phyloP scores from a whole-genome alignment of 1,284 basidiomycete species.

The Ustilago bromivora region DNA sequence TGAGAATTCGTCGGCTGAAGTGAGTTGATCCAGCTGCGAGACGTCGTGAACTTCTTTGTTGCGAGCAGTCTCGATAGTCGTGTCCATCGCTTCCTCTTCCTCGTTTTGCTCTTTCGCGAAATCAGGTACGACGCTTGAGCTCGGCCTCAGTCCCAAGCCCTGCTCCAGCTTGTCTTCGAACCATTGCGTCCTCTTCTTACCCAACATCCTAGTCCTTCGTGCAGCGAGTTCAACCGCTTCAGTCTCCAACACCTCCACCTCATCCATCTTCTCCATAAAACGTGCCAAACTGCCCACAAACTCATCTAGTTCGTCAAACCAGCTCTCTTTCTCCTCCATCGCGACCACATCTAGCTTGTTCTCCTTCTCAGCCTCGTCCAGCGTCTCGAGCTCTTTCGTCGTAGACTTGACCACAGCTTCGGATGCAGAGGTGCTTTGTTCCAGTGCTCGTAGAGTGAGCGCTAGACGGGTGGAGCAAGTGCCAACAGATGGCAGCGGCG shows the following conservation, averaged over 20 bases:
- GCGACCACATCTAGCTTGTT: slow-evolving; percentile 52
- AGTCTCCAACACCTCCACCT: slow-evolving; percentile 56
- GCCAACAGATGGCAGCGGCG: slow-evolving; percentile 53
- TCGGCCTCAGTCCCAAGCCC: slow-evolving; percentile 37
- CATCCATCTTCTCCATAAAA: slow-evolving; percentile 58
- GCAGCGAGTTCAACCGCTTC: slow-evolving; percentile 41
- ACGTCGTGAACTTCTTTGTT: neutral
- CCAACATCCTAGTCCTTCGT: slow-evolving; percentile 32
- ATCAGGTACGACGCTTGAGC: slow-evolving; percentile 28
- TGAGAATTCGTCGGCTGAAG: slow-evolving; percentile 34
- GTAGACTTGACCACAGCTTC: slow-evolving; percentile 31
- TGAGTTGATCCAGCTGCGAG: slow-evolving; percentile 11
- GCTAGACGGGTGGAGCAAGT: slow-evolving; percentile 53
- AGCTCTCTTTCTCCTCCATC: slow-evolving; percentile 56
- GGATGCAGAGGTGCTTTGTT: slow-evolving; percentile 42
- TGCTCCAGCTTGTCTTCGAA: slow-evolving; percentile 43
- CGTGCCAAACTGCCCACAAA: slow-evolving; percentile 58
- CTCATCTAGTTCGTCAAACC: slow-evolving; percentile 62
- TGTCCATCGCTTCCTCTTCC: slow-evolving; percentile 1
- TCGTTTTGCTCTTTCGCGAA: slow-evolving; percentile 3
- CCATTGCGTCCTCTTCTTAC: slow-evolving; percentile 31
- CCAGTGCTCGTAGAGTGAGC: slow-evolving; percentile 34
- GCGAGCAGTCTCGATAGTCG: neutral
- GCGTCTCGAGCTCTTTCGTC: slow-evolving; percentile 22
- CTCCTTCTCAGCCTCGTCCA: slow-evolving; percentile 49